Evolutionary conservation across 139 green algal species (phyloP), one percentile per base, ranked within the genome.

Genomic region (Raphidocelis subcapitata): DNA sequence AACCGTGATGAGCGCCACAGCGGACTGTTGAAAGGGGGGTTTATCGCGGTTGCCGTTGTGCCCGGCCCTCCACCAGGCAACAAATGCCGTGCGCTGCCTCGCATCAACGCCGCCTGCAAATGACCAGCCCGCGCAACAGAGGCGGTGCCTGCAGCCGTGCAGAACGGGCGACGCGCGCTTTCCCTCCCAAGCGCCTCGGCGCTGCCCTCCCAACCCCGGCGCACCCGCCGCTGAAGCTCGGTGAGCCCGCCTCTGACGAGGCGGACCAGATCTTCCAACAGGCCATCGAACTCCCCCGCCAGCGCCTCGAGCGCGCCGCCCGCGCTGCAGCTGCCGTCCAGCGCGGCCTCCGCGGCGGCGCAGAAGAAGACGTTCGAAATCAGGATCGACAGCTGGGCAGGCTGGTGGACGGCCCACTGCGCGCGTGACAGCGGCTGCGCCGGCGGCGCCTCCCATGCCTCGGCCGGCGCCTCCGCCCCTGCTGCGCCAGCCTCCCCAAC

Each of bases 301-400:
- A 75, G 28, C 55, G 67, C 52, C 56, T 67, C 33, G 28, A 75
- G 56, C 56, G 65, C 33, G 5, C 24, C 14, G 14, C 33, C 67
- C 1, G 66, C 66, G 24, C 55, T 12, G 55, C 55, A 62, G 55
- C 55, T 16, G n/a, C 55, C 26, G n/a, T 63, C 28, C 32, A 94
- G 57, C 65, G 37, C 57, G 61, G 82, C 62, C 67, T 92, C 87
- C 41, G 90, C 83, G 3, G 68, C 87, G 29, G 78, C 51, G 67
- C 86, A 91, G 88, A 90, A 95, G 74, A 89, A 90, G 3, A 91
- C 60, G 65, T 94, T 89, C 57, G 76, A 85, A 29, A 93, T 80
- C 55, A 85, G 76, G 52, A 95, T 79, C 33, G 94, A 90, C 66
- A 97, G 82, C 82, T 97, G 91, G n/a, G 89, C 87, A n/a, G 91